Base-by-base conservation (phyloP, 2,329 filamentous ascomycete species). In the Sporothrix brasiliensis region DNA sequence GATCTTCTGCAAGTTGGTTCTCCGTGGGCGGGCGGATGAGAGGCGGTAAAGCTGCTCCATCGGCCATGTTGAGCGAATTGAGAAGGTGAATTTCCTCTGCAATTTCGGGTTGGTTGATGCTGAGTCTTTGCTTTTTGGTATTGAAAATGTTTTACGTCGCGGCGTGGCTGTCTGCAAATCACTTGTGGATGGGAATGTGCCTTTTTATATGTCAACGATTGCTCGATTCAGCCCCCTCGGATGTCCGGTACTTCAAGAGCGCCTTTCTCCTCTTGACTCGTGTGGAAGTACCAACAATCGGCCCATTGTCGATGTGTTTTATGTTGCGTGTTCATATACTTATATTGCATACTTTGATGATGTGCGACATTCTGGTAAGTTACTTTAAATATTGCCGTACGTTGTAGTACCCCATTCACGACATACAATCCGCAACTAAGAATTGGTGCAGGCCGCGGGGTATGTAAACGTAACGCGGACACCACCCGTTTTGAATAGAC, bases 1-100 rank as follows among this genome's bases (percentile, higher is more conserved):
- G 71, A 11, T 10, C n/a, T 4, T 47, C 47, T 54, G 69, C 69
- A 14, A 53, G 47, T 30, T 70, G 69, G 2, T 19, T 50, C 16
- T 61, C 53, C 7, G 30, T 30, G 2, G 69, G 63, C 13, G 65
- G 49, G 24, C 54, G 69, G 60, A 47, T 7, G 4, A 49, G 60
- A 3, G 21, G 4, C n/a, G 56, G 34, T 19, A n/a, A 61, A 3
- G 56, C 24, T 10, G 56, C 11, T 24, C n/a, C n/a, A 24, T 61
- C 27, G 6, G 56, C 10, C 56, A 61, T 61, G 5, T 3, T 34
- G 4, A 14, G 10, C 34, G 34, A 9, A 7, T 19, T 14, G 34
- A 34, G 34, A 34, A 34, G 41, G 11, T 41, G 16, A 16, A 19
- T 5, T 16, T 49, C 14, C 21, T 34, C 5, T 34, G 34, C 4